Evolutionary conservation across 1,284 basidiomycete species (phyloP), one percentile per base, ranked within the genome.

Genomic region (Cutaneotrichosporon dermatis): DNA sequence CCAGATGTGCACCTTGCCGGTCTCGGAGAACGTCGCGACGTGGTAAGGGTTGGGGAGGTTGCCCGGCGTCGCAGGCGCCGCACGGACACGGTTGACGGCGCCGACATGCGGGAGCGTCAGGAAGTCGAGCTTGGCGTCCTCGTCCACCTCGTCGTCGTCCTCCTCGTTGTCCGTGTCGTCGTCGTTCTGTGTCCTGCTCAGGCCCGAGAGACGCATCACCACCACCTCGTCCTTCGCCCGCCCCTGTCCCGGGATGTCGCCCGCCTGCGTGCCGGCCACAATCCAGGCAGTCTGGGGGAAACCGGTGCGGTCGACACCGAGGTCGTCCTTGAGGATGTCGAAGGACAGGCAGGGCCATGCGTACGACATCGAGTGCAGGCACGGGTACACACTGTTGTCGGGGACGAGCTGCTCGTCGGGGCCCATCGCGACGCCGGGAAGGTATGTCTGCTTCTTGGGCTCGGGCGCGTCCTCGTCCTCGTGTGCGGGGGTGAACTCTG

Each of bases 261-360:
- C 77, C 6, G 77, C 79, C 67, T 81, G 80, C 2, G 80, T 81
- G 35, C 96, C 96, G 2, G 92, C 84, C 13, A 94, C 92, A 65
- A 96, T 82, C 78, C 89, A 97, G 1, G 89, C 85, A 6, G 90
- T 92, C 54, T 90, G 89, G 37, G 96, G 95, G 77, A 89, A 95
- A 62, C 87, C 86, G 70, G 91, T 86, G 25, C 96, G 84, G 74
- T 93, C 87, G 66, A 92, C 88, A 34, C 95, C 96, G 9, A 93
- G 83, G 70, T 84, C 87, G 77, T 98, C 93, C 50, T 90, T 83
- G 15, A 97, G 82, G 49, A 98, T 81, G 75, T 99, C 96, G 76
- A 99, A 99, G 6, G 93, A 97, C 6, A 99, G 83, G 79, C 92
- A 97, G 1, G 96, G 92, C 95, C 96, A 99, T 60, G 87, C 87